These are phyloP conservation scores for Eucalyptus pauciflora DNA, from an alignment of 345 rosid genomes.

Conservation along the genomic window DNA sequence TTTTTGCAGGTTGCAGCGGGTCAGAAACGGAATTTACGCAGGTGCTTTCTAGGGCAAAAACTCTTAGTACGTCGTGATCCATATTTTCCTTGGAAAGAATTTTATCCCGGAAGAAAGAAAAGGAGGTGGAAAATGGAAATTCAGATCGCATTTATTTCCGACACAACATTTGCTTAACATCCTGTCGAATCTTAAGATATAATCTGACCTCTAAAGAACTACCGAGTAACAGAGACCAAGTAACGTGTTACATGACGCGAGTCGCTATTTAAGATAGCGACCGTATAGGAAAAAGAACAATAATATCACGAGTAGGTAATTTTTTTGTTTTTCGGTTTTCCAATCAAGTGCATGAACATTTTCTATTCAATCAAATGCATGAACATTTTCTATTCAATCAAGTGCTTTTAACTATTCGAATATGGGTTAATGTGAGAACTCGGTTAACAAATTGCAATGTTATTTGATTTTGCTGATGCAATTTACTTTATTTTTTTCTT, in stretches of 20 bases:
- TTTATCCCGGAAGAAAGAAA: neutral
- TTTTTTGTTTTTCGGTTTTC: neutral
- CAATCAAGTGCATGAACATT: neutral
- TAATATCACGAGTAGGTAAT: neutral
- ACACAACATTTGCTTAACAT: neutral
- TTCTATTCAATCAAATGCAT: neutral
- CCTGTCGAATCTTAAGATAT: neutral
- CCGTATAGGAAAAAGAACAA: neutral
- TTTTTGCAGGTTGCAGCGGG: neutral
- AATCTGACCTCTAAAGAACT: neutral
- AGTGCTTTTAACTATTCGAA: neutral
- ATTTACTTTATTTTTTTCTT: neutral
- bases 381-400: neutral
- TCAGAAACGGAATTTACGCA: neutral
- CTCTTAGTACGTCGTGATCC: neutral
- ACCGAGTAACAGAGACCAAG: neutral
- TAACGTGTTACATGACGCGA: neutral
- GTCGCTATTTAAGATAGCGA: neutral
- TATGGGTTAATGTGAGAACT: neutral
- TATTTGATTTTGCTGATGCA: fast-evolving
- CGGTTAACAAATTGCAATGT: too few relatives aligned
- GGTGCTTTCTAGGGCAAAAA: neutral
- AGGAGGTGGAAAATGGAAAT: neutral
- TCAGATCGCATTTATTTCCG: neutral
- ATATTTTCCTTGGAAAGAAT: neutral